Conservation (phyloP, 176 grass and related monocot genomes). For the Hordeum marinum region DNA sequence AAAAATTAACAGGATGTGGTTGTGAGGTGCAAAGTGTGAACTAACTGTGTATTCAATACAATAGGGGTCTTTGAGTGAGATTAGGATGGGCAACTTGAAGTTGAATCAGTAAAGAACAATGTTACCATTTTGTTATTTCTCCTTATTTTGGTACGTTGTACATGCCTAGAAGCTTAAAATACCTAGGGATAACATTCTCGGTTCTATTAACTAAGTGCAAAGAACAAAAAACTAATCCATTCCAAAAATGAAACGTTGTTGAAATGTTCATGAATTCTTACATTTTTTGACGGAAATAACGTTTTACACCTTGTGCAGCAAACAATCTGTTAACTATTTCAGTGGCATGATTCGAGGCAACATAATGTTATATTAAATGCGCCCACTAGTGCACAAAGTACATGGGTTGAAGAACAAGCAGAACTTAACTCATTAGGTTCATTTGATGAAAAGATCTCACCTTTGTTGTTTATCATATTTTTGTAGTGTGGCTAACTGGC, state of each 20-base stretch:
- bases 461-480: neutral
- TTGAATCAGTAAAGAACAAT: neutral
- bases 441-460: neutral
- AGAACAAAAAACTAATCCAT: neutral
- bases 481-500: neutral
- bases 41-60: neutral
- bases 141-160: neutral
- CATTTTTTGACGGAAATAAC: neutral
- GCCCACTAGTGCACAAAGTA: neutral
- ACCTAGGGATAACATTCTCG: neutral
- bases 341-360: neutral
- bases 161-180: neutral
- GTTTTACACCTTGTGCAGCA: neutral
- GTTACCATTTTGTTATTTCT: neutral
- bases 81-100: neutral
- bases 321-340: neutral
- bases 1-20: neutral
- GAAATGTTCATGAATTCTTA: conserved; percentile 8
- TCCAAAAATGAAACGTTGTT: neutral
- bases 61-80: neutral
- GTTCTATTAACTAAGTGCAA: neutral
- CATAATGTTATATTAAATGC: neutral
- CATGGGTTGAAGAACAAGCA: neutral
- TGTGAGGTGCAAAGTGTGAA: neutral
- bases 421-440: neutral